A percentile compares a stretch with the other conserved stretches of the same genome.
phyloP scores from a whole-genome alignment of 2,329 filamentous ascomycete genomes.

The Gnomoniopsis smithogilvyi region DNA sequence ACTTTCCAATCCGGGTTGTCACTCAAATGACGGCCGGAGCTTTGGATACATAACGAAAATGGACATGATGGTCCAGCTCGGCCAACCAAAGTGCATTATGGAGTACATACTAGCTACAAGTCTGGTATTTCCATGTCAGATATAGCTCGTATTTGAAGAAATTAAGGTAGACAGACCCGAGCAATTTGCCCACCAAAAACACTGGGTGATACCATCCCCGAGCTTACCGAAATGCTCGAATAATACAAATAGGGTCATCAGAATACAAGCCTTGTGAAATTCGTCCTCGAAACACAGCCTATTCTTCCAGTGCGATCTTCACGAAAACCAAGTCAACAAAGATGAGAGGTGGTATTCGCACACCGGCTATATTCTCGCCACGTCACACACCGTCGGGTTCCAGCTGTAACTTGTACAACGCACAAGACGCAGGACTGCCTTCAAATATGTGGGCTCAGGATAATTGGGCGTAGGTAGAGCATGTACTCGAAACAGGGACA shows the following conservation, averaged over 20 bases:
- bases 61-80: background rate
- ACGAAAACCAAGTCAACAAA: background rate
- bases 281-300: background rate
- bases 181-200: background rate
- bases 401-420: constrained; percentile 11
- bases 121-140: background rate
- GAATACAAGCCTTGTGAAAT: constrained; percentile 3
- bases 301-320: background rate
- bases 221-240: constrained; percentile 10
- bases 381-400: constrained; percentile 16
- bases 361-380: background rate
- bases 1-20: no score
- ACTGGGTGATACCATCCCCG: background rate
- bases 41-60: no score
- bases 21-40: no score
- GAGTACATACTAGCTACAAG: background rate
- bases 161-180: no score
- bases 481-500: constrained; percentile 16
- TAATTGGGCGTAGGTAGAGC: constrained; percentile 5
- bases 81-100: background rate
- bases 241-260: constrained; percentile 2
- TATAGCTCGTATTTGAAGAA: constrained; percentile 6
- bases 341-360: background rate
- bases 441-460: background rate
- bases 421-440: constrained; percentile 1